Base-by-base conservation (phyloP, 1,284 basidiomycete species). In the Boletus semigastroideus region DNA sequence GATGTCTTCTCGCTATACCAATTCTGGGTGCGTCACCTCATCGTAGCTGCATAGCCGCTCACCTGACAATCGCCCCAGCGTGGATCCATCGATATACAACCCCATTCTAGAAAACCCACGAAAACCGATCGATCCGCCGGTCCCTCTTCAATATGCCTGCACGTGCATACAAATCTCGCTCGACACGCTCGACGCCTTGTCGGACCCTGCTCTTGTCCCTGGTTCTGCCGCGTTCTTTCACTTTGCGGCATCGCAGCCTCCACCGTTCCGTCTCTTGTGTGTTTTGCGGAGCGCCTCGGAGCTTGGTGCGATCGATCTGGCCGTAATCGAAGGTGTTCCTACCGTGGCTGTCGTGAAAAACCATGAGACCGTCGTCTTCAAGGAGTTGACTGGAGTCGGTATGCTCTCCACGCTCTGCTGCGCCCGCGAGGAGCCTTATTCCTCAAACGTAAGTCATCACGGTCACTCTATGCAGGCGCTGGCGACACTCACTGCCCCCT, bases 61-160 rank as follows among this genome's bases (percentile, higher is more conserved):
- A 14, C 10, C 46, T 56, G 28, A 49, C 39, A 40, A 28, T n/a
- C 33, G 36, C 34, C 31, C 10, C 50, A 79, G 78, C 10, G 61
- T 75, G 31, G 70, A 82, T 58, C 71, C 78, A 5, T 76, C 78
- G 6, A 67, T 76, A 46, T 80, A 71, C 19, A 67, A 67, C 43
- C 45, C 68, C 30, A 57, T 67, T 30, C 27, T 57, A 12, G 65
- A 74, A 52, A 74, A 74, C 43, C 70, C 72, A 17, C 70, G 71
- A 47, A 66, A 70, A 49, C 69, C 70, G n/a, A 72, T 82, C 30
- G 79, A 82, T 58, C 70, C 74, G 2, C 73, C 77, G 0, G 68
- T 73, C 10, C 76, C 77, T 19, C 67, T 85, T 39, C 68, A 75
- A 47, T 80, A 84, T 52, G 76, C 83, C 40, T 77, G 79, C 25